phyloP scores from a whole-genome alignment of 2,329 filamentous ascomycete genomes.

The Stenocarpella maydis region DNA sequence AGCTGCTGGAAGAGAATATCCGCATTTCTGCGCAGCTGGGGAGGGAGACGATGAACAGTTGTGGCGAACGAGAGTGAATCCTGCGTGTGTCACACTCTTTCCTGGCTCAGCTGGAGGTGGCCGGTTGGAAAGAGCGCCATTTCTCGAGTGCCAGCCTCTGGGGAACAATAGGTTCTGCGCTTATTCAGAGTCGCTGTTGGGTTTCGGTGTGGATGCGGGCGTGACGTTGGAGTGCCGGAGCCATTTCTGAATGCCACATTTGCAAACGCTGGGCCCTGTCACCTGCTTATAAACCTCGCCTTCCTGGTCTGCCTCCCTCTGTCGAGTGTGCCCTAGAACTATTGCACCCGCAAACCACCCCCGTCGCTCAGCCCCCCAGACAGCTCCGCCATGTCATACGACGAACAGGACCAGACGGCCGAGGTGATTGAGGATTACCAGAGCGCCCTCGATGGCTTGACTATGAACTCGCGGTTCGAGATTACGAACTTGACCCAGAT shows the following conservation, averaged over 20 bases:
- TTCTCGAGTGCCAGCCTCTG: constrained; percentile 15
- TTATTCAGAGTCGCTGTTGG: constrained; percentile 23
- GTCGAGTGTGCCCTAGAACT: constrained; percentile 24
- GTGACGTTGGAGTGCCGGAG: constrained; percentile 19
- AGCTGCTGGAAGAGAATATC: background rate
- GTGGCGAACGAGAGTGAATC: constrained; percentile 20
- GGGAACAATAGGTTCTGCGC: constrained; percentile 30
- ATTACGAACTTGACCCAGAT: constrained; percentile 98
- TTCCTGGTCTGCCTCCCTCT: constrained; percentile 3
- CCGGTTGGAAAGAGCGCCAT: constrained; percentile 25
- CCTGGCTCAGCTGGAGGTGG: constrained; percentile 29
- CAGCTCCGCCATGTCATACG: constrained; percentile 55
- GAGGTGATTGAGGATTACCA: constrained; percentile 96
- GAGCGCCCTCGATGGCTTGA: constrained; percentile 90
- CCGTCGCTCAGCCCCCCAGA: background rate
- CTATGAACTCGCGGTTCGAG: constrained; percentile 89
- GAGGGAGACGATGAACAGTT: constrained; percentile 24
- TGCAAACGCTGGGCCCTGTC: constrained; percentile 21
- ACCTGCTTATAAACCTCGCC: constrained; percentile 1
- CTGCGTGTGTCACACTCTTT: constrained; percentile 26
- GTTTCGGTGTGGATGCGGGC: constrained; percentile 23
- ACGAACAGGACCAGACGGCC: constrained; percentile 65
- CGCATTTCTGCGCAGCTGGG: background rate
- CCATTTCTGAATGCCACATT: constrained; percentile 19
- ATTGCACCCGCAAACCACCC: constrained; percentile 2